Evolutionary conservation across 441 rosid species (phyloP).

Genomic region (Gossypium schwendimanii): DNA sequence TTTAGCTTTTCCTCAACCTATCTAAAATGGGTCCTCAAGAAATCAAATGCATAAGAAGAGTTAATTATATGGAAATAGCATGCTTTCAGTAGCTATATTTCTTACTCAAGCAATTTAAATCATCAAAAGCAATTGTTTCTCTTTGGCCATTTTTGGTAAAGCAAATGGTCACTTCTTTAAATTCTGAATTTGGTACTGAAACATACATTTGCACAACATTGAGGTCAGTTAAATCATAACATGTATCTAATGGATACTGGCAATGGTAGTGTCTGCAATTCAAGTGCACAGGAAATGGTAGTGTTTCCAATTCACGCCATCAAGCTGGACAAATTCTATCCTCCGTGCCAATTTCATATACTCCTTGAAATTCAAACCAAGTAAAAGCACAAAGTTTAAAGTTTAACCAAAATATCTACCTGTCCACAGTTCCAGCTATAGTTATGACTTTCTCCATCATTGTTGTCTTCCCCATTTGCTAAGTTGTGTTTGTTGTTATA

Average conservation of each 20-base stretch:
- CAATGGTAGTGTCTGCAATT: neutral
- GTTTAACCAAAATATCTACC: slow-evolving; percentile 30
- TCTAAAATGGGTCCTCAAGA: neutral
- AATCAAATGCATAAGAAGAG: neutral
- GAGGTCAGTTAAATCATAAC: neutral
- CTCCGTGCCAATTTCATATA: slow-evolving; percentile 3
- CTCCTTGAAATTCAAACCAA: neutral
- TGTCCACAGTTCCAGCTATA: slow-evolving; percentile 97
- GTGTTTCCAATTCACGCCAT: neutral
- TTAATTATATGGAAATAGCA: neutral
- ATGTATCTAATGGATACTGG: neutral
- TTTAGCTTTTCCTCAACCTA: neutral
- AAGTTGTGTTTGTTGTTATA: slow-evolving; percentile 81
- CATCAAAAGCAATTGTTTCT: slow-evolving; percentile 3
- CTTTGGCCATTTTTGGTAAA: neutral
- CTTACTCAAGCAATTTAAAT: neutral
- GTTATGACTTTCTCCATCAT: slow-evolving; percentile 84
- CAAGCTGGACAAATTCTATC: neutral
- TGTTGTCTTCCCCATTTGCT: slow-evolving; percentile 92
- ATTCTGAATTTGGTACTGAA: neutral
- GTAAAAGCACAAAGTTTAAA: slow-evolving; percentile 5
- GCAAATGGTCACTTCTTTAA: neutral
- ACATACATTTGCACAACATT: neutral
- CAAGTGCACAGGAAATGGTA: neutral
- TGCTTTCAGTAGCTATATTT: neutral